Evolutionary conservation across 495 filamentous ascomycete species (phyloP).

Genomic region (Podospora australis): DNA sequence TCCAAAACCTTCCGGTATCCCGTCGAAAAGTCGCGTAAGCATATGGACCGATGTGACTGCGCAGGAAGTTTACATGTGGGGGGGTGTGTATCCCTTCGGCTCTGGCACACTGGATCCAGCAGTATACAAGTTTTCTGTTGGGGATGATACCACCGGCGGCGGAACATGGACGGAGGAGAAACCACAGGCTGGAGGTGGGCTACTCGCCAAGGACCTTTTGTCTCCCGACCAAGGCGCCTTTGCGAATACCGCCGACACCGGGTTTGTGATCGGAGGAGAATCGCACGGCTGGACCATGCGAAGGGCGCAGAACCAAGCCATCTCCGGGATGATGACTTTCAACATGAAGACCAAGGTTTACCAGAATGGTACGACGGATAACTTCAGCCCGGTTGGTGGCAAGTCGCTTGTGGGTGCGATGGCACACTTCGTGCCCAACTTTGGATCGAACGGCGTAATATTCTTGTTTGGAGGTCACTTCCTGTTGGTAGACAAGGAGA

Average conservation of each 20-base stretch:
- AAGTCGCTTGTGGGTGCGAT: background rate
- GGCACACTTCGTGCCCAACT: background rate
- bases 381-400: background rate
- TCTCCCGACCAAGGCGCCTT: slow-evolving; percentile 4
- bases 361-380: background rate
- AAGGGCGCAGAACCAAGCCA: background rate
- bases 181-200: background rate
- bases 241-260: slow-evolving; percentile 2
- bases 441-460: background rate
- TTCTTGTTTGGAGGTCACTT: background rate
- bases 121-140: slow-evolving; percentile 22
- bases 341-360: slow-evolving; percentile 12
- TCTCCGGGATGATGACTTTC: slow-evolving; percentile 18
- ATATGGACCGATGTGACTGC: slow-evolving; percentile 23
- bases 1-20: slow-evolving; percentile 17
- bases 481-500: background rate
- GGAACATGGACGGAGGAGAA: slow-evolving; percentile 27
- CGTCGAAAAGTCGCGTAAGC: slow-evolving; percentile 15
- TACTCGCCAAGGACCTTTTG: slow-evolving; percentile 2
- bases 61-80: slow-evolving; percentile 31
- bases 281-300: slow-evolving; percentile 2
- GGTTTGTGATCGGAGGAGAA: slow-evolving; percentile 10
- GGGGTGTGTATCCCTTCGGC: slow-evolving; percentile 18
- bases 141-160: slow-evolving; percentile 18
- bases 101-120: slow-evolving; percentile 12